phyloP scores from a whole-genome alignment of 2,329 filamentous ascomycete species.

The Elsinoe batatas region DNA sequence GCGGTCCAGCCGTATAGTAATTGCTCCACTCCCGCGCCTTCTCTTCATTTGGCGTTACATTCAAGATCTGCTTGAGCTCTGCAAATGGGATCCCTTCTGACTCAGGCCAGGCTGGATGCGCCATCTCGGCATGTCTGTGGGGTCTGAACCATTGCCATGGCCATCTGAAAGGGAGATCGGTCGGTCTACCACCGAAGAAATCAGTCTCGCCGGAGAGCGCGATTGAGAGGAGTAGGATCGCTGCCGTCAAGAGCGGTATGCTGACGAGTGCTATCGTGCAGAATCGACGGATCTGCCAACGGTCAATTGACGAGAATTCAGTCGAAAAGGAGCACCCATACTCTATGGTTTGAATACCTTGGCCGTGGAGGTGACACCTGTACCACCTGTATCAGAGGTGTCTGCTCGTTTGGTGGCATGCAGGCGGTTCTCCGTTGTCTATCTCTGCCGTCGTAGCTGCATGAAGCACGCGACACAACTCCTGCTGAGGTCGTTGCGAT shows the following conservation, averaged over 20 bases:
- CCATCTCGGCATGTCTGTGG: slow-evolving; percentile 17
- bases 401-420: slow-evolving; percentile 47
- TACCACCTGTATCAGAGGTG: slow-evolving; percentile 58
- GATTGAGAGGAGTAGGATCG: slow-evolving; percentile 30
- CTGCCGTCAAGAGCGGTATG: slow-evolving; percentile 30
- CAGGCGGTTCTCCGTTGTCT: slow-evolving; percentile 11
- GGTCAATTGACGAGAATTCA: not conserved
- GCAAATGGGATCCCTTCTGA: slow-evolving; percentile 42
- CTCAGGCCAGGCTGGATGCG: slow-evolving; percentile 30
- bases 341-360: slow-evolving; percentile 42
- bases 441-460: not conserved
- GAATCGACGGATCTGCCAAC: slow-evolving; percentile 47
- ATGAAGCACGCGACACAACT: not conserved
- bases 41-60: slow-evolving; percentile 43
- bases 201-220: slow-evolving; percentile 27
- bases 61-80: slow-evolving; percentile 46
- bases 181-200: slow-evolving; percentile 23
- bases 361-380: slow-evolving; percentile 34
- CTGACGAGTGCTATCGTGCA: slow-evolving; percentile 48
- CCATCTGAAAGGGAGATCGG: slow-evolving; percentile 12
- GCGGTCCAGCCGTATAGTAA: slow-evolving; percentile 43
- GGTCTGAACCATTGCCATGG: slow-evolving; percentile 7
- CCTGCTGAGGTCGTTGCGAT: not conserved
- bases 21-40: slow-evolving; percentile 42
- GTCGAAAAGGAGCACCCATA: slow-evolving; percentile 2